Base-by-base conservation (phyloP, 768 basidiomycete genomes). In the Lentinula guzmanii region DNA sequence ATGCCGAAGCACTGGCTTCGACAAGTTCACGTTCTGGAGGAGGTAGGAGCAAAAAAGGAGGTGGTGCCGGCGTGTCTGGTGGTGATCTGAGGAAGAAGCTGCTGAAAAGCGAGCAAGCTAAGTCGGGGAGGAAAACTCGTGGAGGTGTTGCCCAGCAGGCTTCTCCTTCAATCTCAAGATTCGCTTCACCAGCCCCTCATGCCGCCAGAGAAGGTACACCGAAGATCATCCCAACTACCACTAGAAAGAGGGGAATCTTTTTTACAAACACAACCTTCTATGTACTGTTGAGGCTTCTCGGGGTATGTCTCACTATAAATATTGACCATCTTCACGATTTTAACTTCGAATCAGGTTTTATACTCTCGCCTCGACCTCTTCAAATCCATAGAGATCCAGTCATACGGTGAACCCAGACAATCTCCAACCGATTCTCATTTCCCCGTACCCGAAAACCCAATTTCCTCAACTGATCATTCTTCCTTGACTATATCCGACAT, bases 231-330 rank as follows among this genome's bases (percentile, higher is more conserved):
- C 55, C 55, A 18, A 43, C 55, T 4, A 62, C 65, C 0, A 71
- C 73, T 0, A 70, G 83, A 61, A 79, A 81, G 54, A 80, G 82
- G 60, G 76, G 72, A 51, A 81, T 86, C 39, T 94, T 98, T 75
- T 98, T 93, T 74, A 86, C 87, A 62, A 98, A 97, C 74, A 93
- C 91, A 18, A 80, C 86, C 24, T 93, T 93, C 69, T 99, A 98
- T 76, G 83, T 85, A 9, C 75, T 98, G 24, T 74, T 98, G 67
- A 85, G 96, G 37, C 76, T 95, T 53, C 72, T 98, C 45, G 90
- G 98, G 86, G 96, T 94, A 62, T 52, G 87, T 71, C 37, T 2
- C 33, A 18, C 31, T 43, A 28, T 46, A 63, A 39, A 3, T 61
- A 33, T 39, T 13, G 43, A 13, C n/a, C 59, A 60, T 51, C 2